Evolutionary conservation across 768 basidiomycete species (phyloP).

Genomic region (Kondoa subrosea): DNA sequence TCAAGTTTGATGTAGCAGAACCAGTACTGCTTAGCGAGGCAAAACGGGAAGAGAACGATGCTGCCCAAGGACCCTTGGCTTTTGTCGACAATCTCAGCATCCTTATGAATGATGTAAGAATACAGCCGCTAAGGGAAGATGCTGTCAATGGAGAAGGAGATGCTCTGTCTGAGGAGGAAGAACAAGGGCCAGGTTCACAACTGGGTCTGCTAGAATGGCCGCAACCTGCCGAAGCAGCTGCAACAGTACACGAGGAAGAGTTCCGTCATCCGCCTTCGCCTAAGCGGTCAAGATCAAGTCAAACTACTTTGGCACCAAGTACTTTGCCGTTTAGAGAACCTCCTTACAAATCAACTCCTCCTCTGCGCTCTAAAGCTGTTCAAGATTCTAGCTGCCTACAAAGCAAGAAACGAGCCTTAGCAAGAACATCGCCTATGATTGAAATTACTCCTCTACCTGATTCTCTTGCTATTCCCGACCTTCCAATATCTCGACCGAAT

Average conservation of each 20-base stretch:
- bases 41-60: not conserved
- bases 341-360: no score
- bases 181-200: no score
- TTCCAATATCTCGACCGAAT: not conserved
- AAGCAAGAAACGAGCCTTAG: no score
- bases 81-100: not conserved
- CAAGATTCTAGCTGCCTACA: no score
- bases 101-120: not conserved
- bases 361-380: no score
- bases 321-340: no score
- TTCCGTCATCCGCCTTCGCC: no score
- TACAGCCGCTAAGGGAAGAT: not conserved
- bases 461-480: not conserved
- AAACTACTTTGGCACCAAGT: no score
- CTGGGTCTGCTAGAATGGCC: no score
- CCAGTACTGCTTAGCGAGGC: not conserved
- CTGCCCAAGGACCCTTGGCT: not conserved
- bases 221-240: no score
- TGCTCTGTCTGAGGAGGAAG: not conserved
- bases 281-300: no score
- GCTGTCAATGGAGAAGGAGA: not conserved
- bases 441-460: not conserved
- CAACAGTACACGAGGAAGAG: no score
- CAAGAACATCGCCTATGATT: not conserved
- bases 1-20: not conserved